Percentiles rank a stretch among this genome's conserved stretches.
These are phyloP conservation scores for Lophiotrema nucula DNA, from an alignment of 495 filamentous ascomycete genomes.

Conservation along the genomic window DNA sequence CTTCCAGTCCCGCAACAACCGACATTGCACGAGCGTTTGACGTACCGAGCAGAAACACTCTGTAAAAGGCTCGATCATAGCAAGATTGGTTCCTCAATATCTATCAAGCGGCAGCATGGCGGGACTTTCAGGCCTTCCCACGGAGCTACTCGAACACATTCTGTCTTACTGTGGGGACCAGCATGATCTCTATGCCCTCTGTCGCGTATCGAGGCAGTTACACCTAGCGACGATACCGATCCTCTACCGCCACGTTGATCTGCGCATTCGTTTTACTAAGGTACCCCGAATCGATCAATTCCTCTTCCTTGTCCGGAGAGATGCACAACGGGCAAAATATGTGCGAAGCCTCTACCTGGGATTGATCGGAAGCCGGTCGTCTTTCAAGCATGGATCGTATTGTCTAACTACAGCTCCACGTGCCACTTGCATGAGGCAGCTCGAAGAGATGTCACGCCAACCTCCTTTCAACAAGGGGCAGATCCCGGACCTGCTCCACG, in stretches of 20 bases:
- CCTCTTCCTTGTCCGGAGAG: conserved; percentile 1
- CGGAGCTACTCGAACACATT: conserved; percentile 16
- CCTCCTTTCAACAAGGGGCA: neutral
- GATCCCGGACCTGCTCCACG: neutral
- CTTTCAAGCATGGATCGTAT: no score
- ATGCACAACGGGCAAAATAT: neutral
- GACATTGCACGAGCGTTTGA: no score
- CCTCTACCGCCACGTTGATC: conserved; percentile 6
- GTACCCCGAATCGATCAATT: conserved; percentile 4
- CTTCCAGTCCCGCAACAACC: no score
- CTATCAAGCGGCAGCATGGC: no score
- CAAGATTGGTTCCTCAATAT: no score
- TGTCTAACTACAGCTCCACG: no score
- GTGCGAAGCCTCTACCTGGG: conserved; percentile 3
- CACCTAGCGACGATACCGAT: neutral
- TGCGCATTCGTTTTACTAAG: neutral
- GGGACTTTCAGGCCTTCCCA: neutral
- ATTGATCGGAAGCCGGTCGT: neutral
- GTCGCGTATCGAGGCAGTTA: neutral
- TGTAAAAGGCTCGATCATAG: no score
- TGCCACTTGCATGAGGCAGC: neutral
- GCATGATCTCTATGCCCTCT: neutral
- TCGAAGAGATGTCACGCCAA: neutral
- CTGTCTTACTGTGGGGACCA: neutral
- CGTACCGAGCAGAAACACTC: no score